These are phyloP conservation scores for Bruguiera sexangula DNA, from an alignment of 345 rosid genomes.

Conservation along the genomic window DNA sequence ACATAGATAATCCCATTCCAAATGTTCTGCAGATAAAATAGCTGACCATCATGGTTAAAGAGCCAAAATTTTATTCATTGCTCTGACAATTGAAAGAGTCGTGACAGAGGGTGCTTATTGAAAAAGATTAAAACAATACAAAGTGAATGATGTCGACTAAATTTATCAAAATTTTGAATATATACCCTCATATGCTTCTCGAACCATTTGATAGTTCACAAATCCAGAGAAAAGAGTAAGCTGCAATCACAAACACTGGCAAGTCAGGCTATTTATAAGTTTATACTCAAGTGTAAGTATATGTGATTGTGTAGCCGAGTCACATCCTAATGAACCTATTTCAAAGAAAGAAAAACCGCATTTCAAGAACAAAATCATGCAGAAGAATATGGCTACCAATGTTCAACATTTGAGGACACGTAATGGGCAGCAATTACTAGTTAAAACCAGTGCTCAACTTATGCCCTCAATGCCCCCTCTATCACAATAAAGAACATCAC, in stretches of 20 bases:
- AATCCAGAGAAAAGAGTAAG: constrained; percentile 97
- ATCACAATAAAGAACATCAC: background rate
- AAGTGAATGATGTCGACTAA: background rate
- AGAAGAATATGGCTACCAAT: background rate
- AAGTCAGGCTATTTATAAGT: constrained; percentile 14
- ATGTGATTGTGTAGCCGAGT: background rate
- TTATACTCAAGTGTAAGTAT: background rate
- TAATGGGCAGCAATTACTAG: background rate
- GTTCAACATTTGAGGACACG: background rate
- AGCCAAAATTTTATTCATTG: background rate
- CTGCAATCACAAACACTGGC: constrained; percentile 48
- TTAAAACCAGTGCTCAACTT: too few species aligned
- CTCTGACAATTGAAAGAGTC: background rate
- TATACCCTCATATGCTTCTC: constrained; percentile 92
- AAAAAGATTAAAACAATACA: background rate
- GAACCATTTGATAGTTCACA: constrained; percentile 98
- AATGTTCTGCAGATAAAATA: background rate
- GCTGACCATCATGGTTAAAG: background rate
- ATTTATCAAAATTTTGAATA: constrained; percentile 1
- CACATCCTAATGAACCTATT: background rate
- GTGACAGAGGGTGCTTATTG: too few species aligned
- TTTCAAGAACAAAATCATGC: background rate
- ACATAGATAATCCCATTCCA: background rate
- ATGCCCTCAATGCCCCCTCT: too few species aligned
- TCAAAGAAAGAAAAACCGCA: background rate